Conservation (phyloP, 129 eudicot species). For the Kitagawia praeruptora region DNA sequence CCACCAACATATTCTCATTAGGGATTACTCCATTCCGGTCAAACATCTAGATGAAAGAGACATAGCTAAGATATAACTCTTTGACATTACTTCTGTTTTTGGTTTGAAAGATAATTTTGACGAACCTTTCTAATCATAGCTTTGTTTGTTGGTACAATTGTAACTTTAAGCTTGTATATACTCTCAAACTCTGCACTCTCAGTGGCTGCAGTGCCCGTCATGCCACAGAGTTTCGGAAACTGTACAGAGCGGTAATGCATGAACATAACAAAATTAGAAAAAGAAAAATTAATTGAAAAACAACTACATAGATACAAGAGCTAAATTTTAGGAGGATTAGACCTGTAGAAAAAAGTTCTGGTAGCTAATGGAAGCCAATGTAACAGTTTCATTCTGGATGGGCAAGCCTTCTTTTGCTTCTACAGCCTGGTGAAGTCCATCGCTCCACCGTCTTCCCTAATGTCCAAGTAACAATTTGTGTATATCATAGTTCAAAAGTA, state of each 20-base stretch:
- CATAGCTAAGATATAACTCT: background rate
- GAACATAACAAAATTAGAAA: conserved; percentile 9
- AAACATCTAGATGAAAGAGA: background rate
- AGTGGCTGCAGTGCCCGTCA: conserved; percentile 99
- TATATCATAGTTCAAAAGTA: background rate
- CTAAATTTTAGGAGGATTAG: conserved; percentile 6
- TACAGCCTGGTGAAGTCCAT: conserved; percentile 99
- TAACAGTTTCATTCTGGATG: conserved; percentile 90
- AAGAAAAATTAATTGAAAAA: conserved; percentile 4
- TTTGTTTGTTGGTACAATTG: conserved; percentile 95
- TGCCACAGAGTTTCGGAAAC: conserved; percentile 99
- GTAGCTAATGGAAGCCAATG: conserved; percentile 96
- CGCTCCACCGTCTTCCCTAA: conserved; percentile 99
- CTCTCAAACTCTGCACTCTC: conserved; percentile 97
- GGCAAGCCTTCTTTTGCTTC: conserved; percentile 99
- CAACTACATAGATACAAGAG: background rate
- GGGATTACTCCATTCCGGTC: background rate
- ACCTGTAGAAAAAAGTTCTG: conserved; percentile 99
- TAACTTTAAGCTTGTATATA: conserved; percentile 97
- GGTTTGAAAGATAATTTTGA: background rate
- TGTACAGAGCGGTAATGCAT: conserved; percentile 18
- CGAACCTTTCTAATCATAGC: conserved; percentile 93
- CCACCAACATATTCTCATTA: background rate
- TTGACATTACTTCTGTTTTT: background rate
- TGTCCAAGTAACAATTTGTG: conserved; percentile 17